A percentile compares a stretch with the other conserved stretches of the same genome.
Conservation (phyloP, 1,139 yeast species). For the Pichia sp. region DNA sequence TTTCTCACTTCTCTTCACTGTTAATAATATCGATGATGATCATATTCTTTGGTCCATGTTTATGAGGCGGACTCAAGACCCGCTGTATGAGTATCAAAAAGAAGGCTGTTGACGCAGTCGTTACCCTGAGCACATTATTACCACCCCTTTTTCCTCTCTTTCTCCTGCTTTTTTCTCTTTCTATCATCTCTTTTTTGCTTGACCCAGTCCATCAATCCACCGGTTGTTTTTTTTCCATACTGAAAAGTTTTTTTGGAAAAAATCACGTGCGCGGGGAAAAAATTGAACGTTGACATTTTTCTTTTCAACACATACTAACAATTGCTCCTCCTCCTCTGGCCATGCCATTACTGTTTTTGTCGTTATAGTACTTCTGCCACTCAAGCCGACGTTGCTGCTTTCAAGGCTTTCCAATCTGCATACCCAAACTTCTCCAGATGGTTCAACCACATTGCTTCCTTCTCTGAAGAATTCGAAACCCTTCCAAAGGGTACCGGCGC, state of each 20-base stretch:
- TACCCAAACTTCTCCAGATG: conserved; percentile 96
- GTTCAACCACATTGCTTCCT: conserved; percentile 96
- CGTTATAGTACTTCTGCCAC: conserved; percentile 67
- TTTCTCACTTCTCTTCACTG: conserved; percentile 2
- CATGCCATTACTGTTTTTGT: background rate
- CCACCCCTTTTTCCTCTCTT: background rate
- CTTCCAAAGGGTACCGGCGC: conserved; percentile 76
- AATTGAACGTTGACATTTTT: background rate
- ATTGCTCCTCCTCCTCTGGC: background rate
- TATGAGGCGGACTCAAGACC: conserved; percentile 92
- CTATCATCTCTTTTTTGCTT: background rate
- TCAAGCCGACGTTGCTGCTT: conserved; percentile 92
- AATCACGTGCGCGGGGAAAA: conserved; percentile 1
- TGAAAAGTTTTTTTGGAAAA: background rate
- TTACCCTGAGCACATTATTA: conserved; percentile 12
- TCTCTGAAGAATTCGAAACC: conserved; percentile 74
- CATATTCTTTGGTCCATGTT: conserved; percentile 85
- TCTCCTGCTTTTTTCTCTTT: background rate
- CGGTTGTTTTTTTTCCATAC: background rate
- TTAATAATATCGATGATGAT: conserved; percentile 50
- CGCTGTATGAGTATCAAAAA: conserved; percentile 79
- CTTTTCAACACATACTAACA: background rate
- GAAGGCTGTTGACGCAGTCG: conserved; percentile 27
- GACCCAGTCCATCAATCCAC: background rate
- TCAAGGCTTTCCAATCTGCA: conserved; percentile 90